Evolutionary conservation across 1,139 yeast genomes (phyloP), one percentile per base, ranked within the genome.

Genomic region (Geotrichum cucujoidarum): DNA sequence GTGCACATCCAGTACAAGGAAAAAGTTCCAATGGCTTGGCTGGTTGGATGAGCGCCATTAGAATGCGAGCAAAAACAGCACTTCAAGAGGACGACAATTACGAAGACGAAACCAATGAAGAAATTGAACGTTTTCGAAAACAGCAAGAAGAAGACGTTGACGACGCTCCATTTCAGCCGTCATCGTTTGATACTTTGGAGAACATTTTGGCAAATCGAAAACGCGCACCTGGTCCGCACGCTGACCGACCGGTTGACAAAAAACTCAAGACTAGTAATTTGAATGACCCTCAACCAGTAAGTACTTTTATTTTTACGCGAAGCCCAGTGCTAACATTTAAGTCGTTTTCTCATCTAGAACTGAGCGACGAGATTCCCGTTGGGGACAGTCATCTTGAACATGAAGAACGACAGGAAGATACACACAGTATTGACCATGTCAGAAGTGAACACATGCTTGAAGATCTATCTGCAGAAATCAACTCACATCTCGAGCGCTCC

Each of bases 11-110:
- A 6, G 47, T 41, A 29, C 35, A 46, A 10, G 43, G 51, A 13
- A 45, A 35, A 11, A 51, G 52, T 20, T 42, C 53, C 8, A 71
- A 72, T 36, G 76, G 75, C 14, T 55, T 78, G n/a, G 65, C 76
- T 8, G 60, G 66, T 20, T 80, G 85, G 85, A 73, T 80, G 29
- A 71, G 72, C 39, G 67, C 71, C 4, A 62, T 80, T 40, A 74
- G 75, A 45, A 48, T 55, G 3, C 67, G 78, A 48, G 77, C 78
- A 3, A 61, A 66, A 44, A 43, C 48, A 17, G 63, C 64, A 8
- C 45, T 60, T 32, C 47, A 46, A 20, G 50, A 54, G n/a, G 60
- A 60, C 36, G 59, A 57, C n/a, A 47, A 41, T 16, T 50, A 60
- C 1, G 69, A 76, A 4, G 60, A 77, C 24, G 62, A 67, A 31